These are phyloP conservation scores for Kwoniella heveanensis DNA, from an alignment of 768 basidiomycete genomes.

Conservation along the genomic window DNA sequence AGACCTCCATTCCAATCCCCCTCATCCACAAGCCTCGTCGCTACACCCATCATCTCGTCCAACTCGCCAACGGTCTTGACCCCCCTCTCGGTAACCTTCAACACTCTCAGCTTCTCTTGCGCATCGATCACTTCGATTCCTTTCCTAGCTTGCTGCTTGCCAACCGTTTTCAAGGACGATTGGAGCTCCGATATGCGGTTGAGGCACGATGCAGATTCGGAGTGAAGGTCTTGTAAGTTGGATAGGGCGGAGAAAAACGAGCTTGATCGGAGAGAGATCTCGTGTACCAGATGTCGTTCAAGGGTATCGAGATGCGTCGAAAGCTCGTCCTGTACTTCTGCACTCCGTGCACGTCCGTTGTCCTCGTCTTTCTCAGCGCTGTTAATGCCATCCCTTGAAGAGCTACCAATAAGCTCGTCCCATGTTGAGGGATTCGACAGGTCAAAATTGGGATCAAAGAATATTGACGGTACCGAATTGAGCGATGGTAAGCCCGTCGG, in stretches of 20 bases:
- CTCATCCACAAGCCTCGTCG: conserved; percentile 71
- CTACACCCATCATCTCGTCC: conserved; percentile 74
- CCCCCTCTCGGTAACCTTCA: conserved; percentile 61
- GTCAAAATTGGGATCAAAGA: conserved; percentile 77
- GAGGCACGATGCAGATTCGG: conserved; percentile 82
- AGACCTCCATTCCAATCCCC: conserved; percentile 89
- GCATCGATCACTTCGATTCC: conserved; percentile 70
- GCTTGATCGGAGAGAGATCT: conserved; percentile 84
- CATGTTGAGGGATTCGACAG: conserved; percentile 74
- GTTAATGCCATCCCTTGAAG: conserved; percentile 22
- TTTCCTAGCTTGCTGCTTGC: conserved; percentile 72
- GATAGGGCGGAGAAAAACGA: conserved; percentile 96
- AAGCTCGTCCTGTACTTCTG: conserved; percentile 77
- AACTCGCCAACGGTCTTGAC: conserved; percentile 63
- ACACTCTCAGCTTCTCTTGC: conserved; percentile 65
- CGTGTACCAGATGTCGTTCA: conserved; percentile 89
- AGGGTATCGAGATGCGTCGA: conserved; percentile 90
- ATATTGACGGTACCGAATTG: conserved; percentile 74
- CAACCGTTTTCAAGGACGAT: conserved; percentile 70
- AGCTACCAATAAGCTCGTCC: conserved; percentile 62
- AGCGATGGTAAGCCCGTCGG: conserved; percentile 65
- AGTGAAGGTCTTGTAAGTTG: conserved; percentile 88
- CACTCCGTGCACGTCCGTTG: background rate
- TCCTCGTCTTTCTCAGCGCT: conserved; percentile 8
- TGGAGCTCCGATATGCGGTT: conserved; percentile 73